Evolutionary conservation across 2,329 filamentous ascomycete genomes (phyloP).

Genomic region (Colletotrichum sp.): DNA sequence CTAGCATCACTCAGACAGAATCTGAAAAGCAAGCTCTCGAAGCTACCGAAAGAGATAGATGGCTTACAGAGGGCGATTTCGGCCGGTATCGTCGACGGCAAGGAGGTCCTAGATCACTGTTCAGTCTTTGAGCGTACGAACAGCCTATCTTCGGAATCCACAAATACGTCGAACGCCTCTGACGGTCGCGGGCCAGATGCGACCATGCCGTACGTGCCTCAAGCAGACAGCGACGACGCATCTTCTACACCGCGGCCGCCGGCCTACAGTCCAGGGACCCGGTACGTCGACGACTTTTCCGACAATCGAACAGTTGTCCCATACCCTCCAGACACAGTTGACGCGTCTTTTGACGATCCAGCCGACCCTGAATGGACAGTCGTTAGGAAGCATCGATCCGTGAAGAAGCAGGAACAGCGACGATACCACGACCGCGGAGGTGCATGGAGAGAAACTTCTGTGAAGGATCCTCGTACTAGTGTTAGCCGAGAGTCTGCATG

Average conservation of each 20-base stretch:
- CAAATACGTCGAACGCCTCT: constrained; percentile 33
- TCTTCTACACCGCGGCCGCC: not conserved
- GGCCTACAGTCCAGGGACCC: not conserved
- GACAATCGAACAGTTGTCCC: constrained; percentile 33
- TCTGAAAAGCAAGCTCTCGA: constrained; percentile 39
- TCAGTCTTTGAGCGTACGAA: constrained; percentile 58
- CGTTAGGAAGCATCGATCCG: constrained; percentile 42
- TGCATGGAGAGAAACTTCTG: constrained; percentile 44
- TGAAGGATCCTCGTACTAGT: constrained; percentile 45
- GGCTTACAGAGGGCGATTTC: constrained; percentile 45
- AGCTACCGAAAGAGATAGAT: constrained; percentile 47
- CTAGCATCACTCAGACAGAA: constrained; percentile 32
- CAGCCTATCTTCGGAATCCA: constrained; percentile 50
- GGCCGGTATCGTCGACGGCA: constrained; percentile 39
- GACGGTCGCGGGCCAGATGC: constrained; percentile 30
- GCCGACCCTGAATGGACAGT: constrained; percentile 29
- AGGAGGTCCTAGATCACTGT: constrained; percentile 34
- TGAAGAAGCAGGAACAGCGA: constrained; percentile 40
- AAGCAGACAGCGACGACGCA: constrained; percentile 31
- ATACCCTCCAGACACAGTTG: not conserved
- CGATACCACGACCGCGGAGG: constrained; percentile 50
- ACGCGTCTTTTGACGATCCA: not conserved
- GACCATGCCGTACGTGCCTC: constrained; percentile 33
- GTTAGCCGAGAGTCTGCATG: constrained; percentile 44
- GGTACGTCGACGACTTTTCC: not conserved